phyloP scores from a whole-genome alignment of 1,284 basidiomycete genomes.

The Naganishia liquefaciens region DNA sequence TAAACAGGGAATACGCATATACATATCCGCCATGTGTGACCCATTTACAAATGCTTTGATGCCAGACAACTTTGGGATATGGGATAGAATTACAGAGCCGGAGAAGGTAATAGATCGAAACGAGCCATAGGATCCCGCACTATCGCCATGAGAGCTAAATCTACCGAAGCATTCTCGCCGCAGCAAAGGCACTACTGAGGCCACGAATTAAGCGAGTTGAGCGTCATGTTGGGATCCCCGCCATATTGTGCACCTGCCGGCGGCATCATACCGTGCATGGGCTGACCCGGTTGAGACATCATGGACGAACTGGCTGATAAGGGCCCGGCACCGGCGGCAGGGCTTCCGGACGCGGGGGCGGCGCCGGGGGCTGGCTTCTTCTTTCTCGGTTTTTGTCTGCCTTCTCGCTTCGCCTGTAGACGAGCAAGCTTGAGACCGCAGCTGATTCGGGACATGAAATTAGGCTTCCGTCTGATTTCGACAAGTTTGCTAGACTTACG shows the following conservation, averaged over 20 bases:
- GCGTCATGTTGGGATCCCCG: constrained; percentile 26
- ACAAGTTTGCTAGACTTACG: constrained; percentile 61
- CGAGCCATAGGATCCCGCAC: not conserved
- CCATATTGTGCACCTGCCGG: constrained; percentile 1
- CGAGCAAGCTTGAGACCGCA: constrained; percentile 51
- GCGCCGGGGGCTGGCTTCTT: constrained; percentile 25
- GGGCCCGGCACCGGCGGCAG: constrained; percentile 5
- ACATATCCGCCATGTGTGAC: not conserved
- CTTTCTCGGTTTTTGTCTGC: constrained; percentile 50
- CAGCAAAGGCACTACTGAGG: constrained; percentile 1
- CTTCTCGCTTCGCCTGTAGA: constrained; percentile 51
- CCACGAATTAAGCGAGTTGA: constrained; percentile 27
- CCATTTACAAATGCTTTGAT: constrained; percentile 4
- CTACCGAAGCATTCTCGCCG: not conserved
- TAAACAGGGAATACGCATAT: constrained; percentile 2
- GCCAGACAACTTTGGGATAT: not conserved
- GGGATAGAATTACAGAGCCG: not conserved
- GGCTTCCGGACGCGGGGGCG: constrained; percentile 1
- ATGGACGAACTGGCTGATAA: constrained; percentile 11
- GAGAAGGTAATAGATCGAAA: not conserved
- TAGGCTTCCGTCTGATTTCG: not conserved
- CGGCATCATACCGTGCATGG: constrained; percentile 24
- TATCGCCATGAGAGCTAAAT: not conserved
- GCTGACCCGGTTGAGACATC: constrained; percentile 10
- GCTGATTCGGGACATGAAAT: constrained; percentile 18